A percentile compares a stretch with the other conserved stretches of the same genome.
Evolutionary conservation across 225 moss, liverwort and hornwort genomes (phyloP).

Genomic region (Ulota crispa): DNA sequence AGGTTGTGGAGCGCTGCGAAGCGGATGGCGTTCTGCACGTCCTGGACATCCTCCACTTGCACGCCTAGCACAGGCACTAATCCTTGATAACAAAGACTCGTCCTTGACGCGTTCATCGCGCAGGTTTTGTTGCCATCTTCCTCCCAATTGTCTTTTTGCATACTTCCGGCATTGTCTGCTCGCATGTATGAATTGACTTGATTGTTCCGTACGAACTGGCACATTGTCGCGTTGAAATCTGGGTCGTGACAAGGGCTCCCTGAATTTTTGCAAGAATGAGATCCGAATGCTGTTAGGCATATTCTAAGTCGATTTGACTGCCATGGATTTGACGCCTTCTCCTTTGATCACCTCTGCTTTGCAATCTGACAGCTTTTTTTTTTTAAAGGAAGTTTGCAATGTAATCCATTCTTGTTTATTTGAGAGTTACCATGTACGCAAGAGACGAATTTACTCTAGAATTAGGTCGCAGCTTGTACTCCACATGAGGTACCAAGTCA

Average conservation of each 20-base stretch:
- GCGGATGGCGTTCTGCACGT: constrained; percentile 36
- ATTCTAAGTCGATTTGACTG: too few relatives aligned
- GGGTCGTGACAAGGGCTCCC: constrained; percentile 44
- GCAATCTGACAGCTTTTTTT: not conserved
- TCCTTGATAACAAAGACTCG: constrained; percentile 33
- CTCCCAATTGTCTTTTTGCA: constrained; percentile 48
- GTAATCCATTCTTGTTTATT: not conserved
- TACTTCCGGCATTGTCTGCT: constrained; percentile 41
- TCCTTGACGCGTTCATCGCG: constrained; percentile 16
- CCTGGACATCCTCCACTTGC: constrained; percentile 33
- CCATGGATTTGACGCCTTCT: not conserved
- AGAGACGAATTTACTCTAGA: not conserved
- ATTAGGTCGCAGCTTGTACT: not conserved
- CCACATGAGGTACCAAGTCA: not conserved
- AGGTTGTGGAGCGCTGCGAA: constrained; percentile 40
- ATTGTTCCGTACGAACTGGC: constrained; percentile 21
- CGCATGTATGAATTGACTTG: constrained; percentile 24
- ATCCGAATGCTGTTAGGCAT: not conserved
- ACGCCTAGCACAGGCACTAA: constrained; percentile 39
- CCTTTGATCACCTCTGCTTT: not conserved
- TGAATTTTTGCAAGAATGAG: constrained; percentile 14
- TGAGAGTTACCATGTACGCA: not conserved
- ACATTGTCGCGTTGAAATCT: constrained; percentile 29
- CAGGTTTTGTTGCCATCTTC: constrained; percentile 37
- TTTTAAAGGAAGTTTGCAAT: not conserved